These are phyloP conservation scores for Curvularia sp. DNA, from an alignment of 2,329 filamentous ascomycete species.

Conservation along the genomic window DNA sequence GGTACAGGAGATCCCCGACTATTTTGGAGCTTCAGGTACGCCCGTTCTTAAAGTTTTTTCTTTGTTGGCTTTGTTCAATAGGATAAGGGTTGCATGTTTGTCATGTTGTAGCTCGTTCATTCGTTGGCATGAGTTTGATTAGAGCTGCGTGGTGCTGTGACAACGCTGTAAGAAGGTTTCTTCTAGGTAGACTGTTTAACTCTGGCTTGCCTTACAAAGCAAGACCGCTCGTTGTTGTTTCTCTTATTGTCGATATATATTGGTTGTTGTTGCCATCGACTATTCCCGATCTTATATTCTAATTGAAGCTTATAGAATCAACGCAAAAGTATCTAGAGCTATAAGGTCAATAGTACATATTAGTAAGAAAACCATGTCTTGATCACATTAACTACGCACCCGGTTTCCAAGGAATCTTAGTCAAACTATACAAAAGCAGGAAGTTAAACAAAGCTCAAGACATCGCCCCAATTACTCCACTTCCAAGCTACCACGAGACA, in stretches of 20 bases:
- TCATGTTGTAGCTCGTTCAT: background rate
- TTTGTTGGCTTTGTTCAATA: background rate
- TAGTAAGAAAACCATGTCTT: background rate
- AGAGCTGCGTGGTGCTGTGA: background rate
- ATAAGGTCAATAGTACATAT: background rate
- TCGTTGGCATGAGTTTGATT: background rate
- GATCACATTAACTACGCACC: background rate
- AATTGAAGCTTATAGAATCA: background rate
- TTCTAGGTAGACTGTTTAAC: background rate
- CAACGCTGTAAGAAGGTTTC: background rate
- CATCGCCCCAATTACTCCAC: background rate
- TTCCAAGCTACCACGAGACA: background rate
- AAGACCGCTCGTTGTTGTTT: no score
- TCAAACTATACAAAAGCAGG: background rate
- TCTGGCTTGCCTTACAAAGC: no score
- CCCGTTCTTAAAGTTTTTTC: background rate
- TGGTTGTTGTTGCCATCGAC: no score
- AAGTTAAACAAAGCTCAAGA: background rate
- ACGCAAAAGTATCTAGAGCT: no score
- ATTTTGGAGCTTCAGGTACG: background rate
- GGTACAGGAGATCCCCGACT: background rate
- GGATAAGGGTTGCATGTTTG: background rate
- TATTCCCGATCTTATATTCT: no score
- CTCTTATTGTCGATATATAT: no score
- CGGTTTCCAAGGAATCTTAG: background rate